A percentile compares a stretch with the other conserved stretches of the same genome.
Conservation (phyloP, 129 eudicot species). For the Pseudognaphalium luteoalbum region DNA sequence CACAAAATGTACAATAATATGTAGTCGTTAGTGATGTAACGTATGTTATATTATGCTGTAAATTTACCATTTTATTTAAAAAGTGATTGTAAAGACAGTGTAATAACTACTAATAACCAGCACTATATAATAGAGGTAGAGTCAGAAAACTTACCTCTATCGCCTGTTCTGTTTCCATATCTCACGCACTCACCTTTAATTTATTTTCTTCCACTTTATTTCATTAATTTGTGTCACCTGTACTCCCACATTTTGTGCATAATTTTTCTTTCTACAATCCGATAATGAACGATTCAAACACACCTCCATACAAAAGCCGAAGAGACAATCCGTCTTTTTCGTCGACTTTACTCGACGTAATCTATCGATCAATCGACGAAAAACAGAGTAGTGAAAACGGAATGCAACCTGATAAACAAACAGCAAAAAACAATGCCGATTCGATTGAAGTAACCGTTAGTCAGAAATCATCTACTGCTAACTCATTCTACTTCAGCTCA, state of each 20-base stretch:
- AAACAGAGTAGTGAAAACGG: slow-evolving; percentile 19
- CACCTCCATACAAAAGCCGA: slow-evolving; percentile 13
- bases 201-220: not conserved
- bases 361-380: slow-evolving; percentile 68
- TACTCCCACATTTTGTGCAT: not conserved
- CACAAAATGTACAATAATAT: no score
- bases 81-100: not conserved
- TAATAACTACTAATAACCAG: no score
- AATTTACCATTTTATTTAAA: not conserved
- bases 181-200: not conserved
- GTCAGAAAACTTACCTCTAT: not conserved
- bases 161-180: not conserved
- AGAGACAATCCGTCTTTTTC: slow-evolving; percentile 68
- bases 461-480: slow-evolving; percentile 35
- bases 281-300: slow-evolving; percentile 18
- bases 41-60: no score
- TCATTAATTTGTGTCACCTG: not conserved
- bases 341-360: slow-evolving; percentile 72
- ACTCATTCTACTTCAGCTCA: slow-evolving; percentile 27
- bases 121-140: not conserved
- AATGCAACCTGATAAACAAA: slow-evolving; percentile 10
- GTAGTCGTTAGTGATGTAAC: no score
- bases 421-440: not conserved
- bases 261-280: not conserved
- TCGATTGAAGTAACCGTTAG: slow-evolving; percentile 36